Evolutionary conservation across 2,329 filamentous ascomycete species (phyloP).

Genomic region (Chaetomium globosum): DNA sequence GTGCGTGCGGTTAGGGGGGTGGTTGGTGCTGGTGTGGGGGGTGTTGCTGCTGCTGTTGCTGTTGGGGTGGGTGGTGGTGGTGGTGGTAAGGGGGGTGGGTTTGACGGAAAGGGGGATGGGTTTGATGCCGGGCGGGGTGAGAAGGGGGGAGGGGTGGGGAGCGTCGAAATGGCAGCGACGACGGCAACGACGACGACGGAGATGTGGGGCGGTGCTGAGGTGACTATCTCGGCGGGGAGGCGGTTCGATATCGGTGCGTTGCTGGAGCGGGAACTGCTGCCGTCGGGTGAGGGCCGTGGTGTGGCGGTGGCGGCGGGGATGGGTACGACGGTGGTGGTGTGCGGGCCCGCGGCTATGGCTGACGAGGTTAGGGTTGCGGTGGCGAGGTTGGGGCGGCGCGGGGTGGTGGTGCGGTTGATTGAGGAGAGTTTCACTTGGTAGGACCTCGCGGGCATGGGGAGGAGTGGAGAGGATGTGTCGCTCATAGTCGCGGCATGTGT

Average conservation of each 20-base stretch:
- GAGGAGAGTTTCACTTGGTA: slow-evolving; percentile 4
- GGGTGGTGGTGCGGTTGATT: not conserved
- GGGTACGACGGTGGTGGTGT: slow-evolving; percentile 3
- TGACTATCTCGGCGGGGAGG: not conserved
- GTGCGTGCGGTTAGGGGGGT: not conserved
- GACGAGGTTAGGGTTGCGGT: slow-evolving; percentile 8
- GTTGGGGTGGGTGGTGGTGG: too few relatives aligned
- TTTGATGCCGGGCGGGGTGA: not conserved
- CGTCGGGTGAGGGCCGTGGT: too few relatives aligned
- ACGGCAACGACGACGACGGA: not conserved
- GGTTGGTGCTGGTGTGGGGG: not conserved
- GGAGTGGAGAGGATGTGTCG: not conserved
- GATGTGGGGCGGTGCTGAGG: not conserved
- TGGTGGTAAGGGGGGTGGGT: too few relatives aligned
- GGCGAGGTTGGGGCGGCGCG: not conserved
- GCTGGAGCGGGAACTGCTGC: not conserved
- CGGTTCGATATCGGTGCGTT: not conserved
- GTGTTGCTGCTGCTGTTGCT: too few relatives aligned
- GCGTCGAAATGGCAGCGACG: not conserved
- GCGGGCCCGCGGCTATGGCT: slow-evolving; percentile 6
- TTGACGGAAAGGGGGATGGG: too few relatives aligned
- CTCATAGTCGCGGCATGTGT: not conserved
- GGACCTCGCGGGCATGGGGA: too few relatives aligned
- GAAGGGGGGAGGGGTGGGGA: not conserved
- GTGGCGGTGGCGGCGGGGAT: not conserved